Evolutionary conservation across 257 asterid genomes (phyloP).

Genomic region (Petunia secreta): DNA sequence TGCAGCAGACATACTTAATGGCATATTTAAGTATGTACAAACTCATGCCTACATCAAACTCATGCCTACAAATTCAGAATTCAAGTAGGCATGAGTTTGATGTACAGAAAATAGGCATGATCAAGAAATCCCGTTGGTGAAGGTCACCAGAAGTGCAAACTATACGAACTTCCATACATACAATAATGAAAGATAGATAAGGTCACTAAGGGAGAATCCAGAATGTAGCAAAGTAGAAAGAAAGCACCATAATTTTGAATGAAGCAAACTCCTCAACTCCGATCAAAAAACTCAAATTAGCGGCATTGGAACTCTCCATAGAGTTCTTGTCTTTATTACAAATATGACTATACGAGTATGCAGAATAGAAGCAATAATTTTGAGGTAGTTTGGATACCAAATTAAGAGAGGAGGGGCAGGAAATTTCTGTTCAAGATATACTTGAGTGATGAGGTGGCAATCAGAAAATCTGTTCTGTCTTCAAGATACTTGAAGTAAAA

Average conservation of each 20-base stretch:
- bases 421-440: constrained; percentile 23
- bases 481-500: constrained; percentile 26
- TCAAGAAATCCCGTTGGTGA: no score
- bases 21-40: no score
- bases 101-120: no score
- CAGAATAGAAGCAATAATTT: not conserved
- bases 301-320: not conserved
- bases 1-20: no score
- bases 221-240: not conserved
- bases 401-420: not conserved
- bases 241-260: not conserved
- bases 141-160: no score
- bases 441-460: constrained; percentile 16
- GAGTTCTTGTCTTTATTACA: constrained; percentile 21
- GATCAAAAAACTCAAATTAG: not conserved
- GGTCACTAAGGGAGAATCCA: no score
- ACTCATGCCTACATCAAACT: no score
- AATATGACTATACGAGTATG: constrained; percentile 25
- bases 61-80: no score
- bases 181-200: no score
- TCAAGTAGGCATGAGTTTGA: no score
- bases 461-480: constrained; percentile 25
- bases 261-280: not conserved
- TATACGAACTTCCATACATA: no score
- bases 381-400: constrained; percentile 50